These are phyloP conservation scores for Sherardia arvensis DNA, from an alignment of 257 asterid genomes.

Conservation along the genomic window DNA sequence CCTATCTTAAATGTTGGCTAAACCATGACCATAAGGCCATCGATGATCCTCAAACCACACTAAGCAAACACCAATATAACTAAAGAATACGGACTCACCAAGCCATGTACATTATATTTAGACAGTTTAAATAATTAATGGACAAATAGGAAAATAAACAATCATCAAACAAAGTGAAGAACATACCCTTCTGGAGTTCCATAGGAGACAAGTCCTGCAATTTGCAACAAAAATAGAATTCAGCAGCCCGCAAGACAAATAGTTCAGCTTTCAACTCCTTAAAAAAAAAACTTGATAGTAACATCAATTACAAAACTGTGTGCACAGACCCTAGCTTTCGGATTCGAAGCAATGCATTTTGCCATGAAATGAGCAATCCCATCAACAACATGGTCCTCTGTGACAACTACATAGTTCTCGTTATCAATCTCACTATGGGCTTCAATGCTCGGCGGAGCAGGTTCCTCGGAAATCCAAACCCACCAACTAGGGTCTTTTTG, in stretches of 20 bases:
- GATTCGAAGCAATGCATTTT: constrained; percentile 65
- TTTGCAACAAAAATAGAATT: background rate
- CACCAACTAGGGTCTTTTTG: constrained; percentile 88
- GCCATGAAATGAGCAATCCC: constrained; percentile 94
- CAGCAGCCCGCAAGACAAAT: background rate
- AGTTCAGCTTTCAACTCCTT: background rate
- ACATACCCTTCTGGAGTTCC: constrained; percentile 70
- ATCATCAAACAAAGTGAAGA: background rate
- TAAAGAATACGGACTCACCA: background rate
- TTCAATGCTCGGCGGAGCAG: constrained; percentile 40
- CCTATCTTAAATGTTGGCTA: background rate
- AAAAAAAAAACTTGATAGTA: no score
- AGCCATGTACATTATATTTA: background rate
- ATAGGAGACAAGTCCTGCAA: constrained; percentile 70
- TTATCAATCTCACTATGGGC: constrained; percentile 69
- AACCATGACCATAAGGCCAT: background rate
- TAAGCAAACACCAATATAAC: background rate
- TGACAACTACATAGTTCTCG: constrained; percentile 66
- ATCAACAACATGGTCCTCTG: constrained; percentile 76
- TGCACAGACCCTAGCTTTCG: constrained; percentile 50
- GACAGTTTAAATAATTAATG: no score
- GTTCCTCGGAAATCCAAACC: constrained; percentile 89
- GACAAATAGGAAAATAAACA: background rate
- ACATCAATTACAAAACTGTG: background rate
- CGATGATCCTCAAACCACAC: background rate